Percentiles rank a stretch among this genome's conserved stretches.
phyloP scores from a whole-genome alignment of 768 basidiomycete species.

The Calvatia gigantea region DNA sequence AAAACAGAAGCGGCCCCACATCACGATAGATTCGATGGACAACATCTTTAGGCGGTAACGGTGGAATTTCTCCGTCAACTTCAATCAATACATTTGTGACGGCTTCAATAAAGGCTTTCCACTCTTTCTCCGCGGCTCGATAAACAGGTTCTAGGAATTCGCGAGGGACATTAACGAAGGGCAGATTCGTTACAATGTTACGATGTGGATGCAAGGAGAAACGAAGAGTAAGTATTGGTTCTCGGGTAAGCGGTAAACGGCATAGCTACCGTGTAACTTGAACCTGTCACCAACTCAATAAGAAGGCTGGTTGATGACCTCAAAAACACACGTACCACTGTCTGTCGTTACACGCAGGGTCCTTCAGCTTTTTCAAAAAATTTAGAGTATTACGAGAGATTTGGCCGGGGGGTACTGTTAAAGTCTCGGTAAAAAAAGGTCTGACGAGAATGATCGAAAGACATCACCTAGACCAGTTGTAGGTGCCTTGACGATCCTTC shows the following conservation, averaged over 20 bases:
- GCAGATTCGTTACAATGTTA: neutral
- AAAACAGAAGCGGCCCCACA: slow-evolving; percentile 29
- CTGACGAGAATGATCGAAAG: slow-evolving; percentile 41
- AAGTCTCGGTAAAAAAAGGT: neutral
- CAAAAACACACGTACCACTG: slow-evolving; percentile 51
- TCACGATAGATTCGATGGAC: slow-evolving; percentile 93
- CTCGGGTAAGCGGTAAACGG: neutral
- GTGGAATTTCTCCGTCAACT: slow-evolving; percentile 81
- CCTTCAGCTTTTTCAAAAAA: slow-evolving; percentile 66
- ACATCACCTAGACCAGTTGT: slow-evolving; percentile 72
- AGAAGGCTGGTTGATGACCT: neutral
- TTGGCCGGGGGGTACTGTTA: slow-evolving; percentile 79
- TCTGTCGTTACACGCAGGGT: slow-evolving; percentile 80
- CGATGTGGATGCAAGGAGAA: neutral
- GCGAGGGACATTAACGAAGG: neutral
- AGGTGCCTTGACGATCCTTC: slow-evolving; percentile 76
- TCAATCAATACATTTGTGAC: slow-evolving; percentile 67
- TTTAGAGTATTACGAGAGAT: slow-evolving; percentile 84
- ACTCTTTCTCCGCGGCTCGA: slow-evolving; percentile 82
- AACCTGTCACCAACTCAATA: slow-evolving; percentile 53
- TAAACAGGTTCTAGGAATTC: slow-evolving; percentile 64
- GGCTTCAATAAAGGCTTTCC: slow-evolving; percentile 76
- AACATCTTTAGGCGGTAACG: slow-evolving; percentile 86
- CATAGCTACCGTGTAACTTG: slow-evolving; percentile 61
- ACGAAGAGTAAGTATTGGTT: neutral